Base-by-base conservation (phyloP, 306 rosid species). In the Quercus variabilis region DNA sequence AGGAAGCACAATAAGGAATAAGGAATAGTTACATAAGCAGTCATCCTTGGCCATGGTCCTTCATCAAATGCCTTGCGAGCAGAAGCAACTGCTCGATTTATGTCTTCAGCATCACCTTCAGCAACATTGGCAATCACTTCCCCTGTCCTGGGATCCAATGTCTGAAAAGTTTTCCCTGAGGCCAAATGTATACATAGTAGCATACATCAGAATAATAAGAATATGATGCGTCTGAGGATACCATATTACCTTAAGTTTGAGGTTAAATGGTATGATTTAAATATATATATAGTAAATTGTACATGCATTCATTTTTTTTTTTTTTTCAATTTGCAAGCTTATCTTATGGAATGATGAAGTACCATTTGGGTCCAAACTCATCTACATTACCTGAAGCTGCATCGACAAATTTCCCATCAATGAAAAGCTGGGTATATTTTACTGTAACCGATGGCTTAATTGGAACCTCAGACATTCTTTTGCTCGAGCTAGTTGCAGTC, bases 1-100 rank as follows among this genome's bases (percentile, higher is more conserved):
- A 30, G 18, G 64, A 23, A 73, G 35, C 6, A 43, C 30, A 21
- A 56, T 31, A 49, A 76, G 62, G 77, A 21, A 56, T 31, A 49
- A 76, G 62, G 77, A 69, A 69, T 31, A 70, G 73, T 79, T 81
- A 95, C 98, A 90, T 95, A 95, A 58, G 98, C 97, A 68, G 98
- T 71, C 93, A 92, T 84, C 87, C 19, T 95, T 59, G 98, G 96
- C 99, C 99, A 95, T 52, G 99, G 98, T 21, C 96, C 98, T 68
- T 86, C 86, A 80, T 92, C 97, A 49, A 95, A 95, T 49, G 99
- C 99, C 82, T 79, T 91, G 19, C 97, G 90, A 0, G 99, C 99
- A 73, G 95, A 97, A n/a, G 84, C 80, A 81, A 92, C 97, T 14
- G 99, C 99, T 55, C 93, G 81, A 83, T 95, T 87, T 55, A 92